These are phyloP conservation scores for Rubia yunnanensis DNA, from an alignment of 257 asterid species.

Conservation along the genomic window DNA sequence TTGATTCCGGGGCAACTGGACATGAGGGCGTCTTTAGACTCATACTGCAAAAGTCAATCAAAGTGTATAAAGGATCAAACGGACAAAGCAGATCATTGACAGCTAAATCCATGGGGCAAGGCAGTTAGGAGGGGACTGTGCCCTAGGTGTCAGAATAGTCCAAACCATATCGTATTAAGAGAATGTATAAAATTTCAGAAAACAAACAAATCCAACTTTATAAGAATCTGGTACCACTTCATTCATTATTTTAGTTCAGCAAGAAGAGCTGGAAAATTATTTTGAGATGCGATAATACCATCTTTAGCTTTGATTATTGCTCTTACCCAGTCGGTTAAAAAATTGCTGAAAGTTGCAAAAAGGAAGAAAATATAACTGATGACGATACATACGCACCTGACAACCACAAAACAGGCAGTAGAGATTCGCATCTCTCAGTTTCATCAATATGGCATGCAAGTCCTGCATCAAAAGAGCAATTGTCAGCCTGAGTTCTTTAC, in stretches of 20 bases:
- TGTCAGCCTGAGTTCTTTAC: neutral
- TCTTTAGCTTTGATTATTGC: neutral
- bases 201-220: no score
- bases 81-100: neutral
- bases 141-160: no score
- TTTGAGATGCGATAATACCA: neutral
- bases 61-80: slow-evolving; percentile 9
- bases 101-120: neutral
- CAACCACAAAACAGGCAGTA: slow-evolving; percentile 94
- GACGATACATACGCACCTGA: slow-evolving; percentile 34
- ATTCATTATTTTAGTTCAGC: neutral
- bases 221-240: neutral
- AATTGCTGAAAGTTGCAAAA: neutral
- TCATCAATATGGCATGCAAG: slow-evolving; percentile 50
- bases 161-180: no score
- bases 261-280: neutral
- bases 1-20: slow-evolving; percentile 66
- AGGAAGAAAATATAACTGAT: no score
- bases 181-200: no score
- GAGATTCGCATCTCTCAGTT: slow-evolving; percentile 58
- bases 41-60: slow-evolving; percentile 47
- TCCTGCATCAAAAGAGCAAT: slow-evolving; percentile 48
- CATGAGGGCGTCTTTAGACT: slow-evolving; percentile 47
- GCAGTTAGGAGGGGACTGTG: no score
- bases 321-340: neutral